Percentiles rank a stretch among this genome's conserved stretches.
phyloP scores from a whole-genome alignment of 768 basidiomycete species.

The Rubroboletus satanas region DNA sequence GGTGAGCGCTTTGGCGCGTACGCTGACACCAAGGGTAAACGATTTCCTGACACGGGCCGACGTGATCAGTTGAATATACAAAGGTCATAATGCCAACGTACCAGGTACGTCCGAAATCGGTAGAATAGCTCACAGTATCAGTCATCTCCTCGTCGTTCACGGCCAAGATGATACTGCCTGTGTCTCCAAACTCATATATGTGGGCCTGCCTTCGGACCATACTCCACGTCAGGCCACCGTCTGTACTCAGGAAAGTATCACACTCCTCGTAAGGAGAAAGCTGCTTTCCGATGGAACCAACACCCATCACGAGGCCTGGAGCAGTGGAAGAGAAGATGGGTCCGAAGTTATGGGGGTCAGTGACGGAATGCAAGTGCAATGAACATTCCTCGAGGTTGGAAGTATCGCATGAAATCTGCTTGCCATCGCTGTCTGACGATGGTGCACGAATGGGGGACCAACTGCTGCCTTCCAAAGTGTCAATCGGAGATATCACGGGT shows the following conservation, averaged over 20 bases:
- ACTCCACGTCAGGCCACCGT: constrained; percentile 84
- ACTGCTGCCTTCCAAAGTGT: constrained; percentile 47
- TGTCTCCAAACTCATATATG: constrained; percentile 96
- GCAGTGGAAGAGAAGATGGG: constrained; percentile 93
- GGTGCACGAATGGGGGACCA: constrained; percentile 72
- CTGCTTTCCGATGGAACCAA: constrained; percentile 75
- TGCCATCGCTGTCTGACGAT: constrained; percentile 52
- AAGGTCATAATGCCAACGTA: constrained; percentile 35
- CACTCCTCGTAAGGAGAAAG: constrained; percentile 76
- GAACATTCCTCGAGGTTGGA: constrained; percentile 61
- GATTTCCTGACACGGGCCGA: constrained; percentile 48
- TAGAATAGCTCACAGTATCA: constrained; percentile 69
- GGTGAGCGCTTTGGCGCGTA: constrained; percentile 74
- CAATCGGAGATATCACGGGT: not conserved
- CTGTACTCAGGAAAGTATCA: constrained; percentile 90
- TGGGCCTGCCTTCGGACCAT: constrained; percentile 75
- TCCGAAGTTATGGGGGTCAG: constrained; percentile 88
- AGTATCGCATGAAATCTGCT: constrained; percentile 59
- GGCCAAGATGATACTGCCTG: constrained; percentile 72
- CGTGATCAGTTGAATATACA: not conserved
- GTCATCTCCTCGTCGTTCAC: constrained; percentile 83
- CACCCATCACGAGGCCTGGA: constrained; percentile 95
- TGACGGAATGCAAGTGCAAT: constrained; percentile 91
- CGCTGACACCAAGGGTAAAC: constrained; percentile 62
- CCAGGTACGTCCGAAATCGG: constrained; percentile 83